Evolutionary conservation across 352 stramenopile genomes (phyloP).

Genomic region (Globisporangium parvum): DNA sequence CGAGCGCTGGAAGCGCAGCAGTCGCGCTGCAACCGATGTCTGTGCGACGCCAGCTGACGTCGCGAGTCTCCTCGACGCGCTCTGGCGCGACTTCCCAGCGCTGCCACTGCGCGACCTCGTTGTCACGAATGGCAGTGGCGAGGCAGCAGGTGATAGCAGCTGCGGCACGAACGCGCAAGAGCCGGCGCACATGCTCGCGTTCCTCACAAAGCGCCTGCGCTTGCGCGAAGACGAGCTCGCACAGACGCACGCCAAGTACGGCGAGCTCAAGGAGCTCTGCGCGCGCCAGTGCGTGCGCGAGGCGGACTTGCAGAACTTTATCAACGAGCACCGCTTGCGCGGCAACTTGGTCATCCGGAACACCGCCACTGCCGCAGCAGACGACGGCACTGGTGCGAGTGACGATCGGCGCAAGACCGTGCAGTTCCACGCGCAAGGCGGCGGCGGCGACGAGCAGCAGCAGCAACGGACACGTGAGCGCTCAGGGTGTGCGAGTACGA

Average conservation of each 20-base stretch:
- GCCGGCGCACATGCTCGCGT: constrained; percentile 26
- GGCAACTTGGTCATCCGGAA: constrained; percentile 60
- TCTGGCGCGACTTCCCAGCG: constrained; percentile 55
- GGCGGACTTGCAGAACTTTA: constrained; percentile 73
- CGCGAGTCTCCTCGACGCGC: constrained; percentile 28
- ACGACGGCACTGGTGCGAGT: constrained; percentile 8
- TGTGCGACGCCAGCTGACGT: constrained; percentile 26
- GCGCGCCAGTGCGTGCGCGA: constrained; percentile 71
- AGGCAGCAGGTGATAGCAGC: not conserved
- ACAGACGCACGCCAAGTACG: constrained; percentile 56
- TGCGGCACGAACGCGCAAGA: constrained; percentile 13
- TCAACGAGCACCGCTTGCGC: constrained; percentile 71
- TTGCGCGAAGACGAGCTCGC: constrained; percentile 55
- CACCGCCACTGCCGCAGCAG: constrained; percentile 1
- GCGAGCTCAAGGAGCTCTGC: constrained; percentile 72
- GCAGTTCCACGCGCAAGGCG: constrained; percentile 1
- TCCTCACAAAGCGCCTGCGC: constrained; percentile 54
- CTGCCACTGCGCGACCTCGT: constrained; percentile 21
- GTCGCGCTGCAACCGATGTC: constrained; percentile 29
- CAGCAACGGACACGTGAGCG: not conserved
- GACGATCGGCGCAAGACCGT: not conserved
- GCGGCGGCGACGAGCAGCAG: no score
- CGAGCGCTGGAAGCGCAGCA: constrained; percentile 47
- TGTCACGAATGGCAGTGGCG: not conserved
- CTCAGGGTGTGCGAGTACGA: constrained; percentile 12